A percentile compares a stretch with the other conserved stretches of the same genome.
phyloP scores from a whole-genome alignment of 1,284 basidiomycete genomes.

The Rhodotorula sp. region DNA sequence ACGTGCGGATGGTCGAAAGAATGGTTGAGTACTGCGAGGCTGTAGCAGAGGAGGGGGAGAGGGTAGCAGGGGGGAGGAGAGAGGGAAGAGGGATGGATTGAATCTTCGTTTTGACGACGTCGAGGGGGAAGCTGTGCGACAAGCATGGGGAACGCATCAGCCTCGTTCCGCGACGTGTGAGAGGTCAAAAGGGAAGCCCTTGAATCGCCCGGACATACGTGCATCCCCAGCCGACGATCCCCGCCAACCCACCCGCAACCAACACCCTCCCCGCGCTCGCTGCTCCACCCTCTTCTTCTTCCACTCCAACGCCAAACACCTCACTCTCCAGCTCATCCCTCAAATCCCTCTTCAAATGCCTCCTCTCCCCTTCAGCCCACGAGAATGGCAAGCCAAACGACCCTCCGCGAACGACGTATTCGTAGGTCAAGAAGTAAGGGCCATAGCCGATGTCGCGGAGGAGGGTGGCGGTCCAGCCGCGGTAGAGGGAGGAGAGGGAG shows the following conservation, averaged over 20 bases:
- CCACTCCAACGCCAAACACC: conserved; percentile 34
- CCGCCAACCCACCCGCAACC: conserved; percentile 73
- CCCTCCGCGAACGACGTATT: conserved; percentile 62
- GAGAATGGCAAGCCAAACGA: conserved; percentile 48
- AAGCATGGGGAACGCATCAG: background rate
- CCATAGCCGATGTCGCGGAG: conserved; percentile 76
- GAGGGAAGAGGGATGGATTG: conserved; percentile 55
- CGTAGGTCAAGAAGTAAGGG: conserved; percentile 79
- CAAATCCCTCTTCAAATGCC: conserved; percentile 37
- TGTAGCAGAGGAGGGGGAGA: background rate
- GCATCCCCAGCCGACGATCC: conserved; percentile 54
- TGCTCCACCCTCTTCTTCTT: background rate
- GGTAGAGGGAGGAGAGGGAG: conserved; percentile 69
- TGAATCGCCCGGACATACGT: conserved; percentile 36
- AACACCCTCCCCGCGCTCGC: conserved; percentile 53
- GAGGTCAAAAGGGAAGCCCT: background rate
- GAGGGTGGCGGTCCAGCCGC: conserved; percentile 69
- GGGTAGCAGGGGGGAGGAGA: background rate
- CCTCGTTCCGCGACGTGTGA: background rate
- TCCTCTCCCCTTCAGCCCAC: conserved; percentile 33
- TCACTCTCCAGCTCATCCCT: conserved; percentile 55
- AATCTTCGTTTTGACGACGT: conserved; percentile 81
- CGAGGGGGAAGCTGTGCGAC: conserved; percentile 60
- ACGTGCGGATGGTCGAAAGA: conserved; percentile 60
- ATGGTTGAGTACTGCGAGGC: conserved; percentile 55